Percentiles rank a stretch among this genome's conserved stretches.
Conservation (phyloP, 495 filamentous ascomycete genomes). For the Xylaria nigripes region DNA sequence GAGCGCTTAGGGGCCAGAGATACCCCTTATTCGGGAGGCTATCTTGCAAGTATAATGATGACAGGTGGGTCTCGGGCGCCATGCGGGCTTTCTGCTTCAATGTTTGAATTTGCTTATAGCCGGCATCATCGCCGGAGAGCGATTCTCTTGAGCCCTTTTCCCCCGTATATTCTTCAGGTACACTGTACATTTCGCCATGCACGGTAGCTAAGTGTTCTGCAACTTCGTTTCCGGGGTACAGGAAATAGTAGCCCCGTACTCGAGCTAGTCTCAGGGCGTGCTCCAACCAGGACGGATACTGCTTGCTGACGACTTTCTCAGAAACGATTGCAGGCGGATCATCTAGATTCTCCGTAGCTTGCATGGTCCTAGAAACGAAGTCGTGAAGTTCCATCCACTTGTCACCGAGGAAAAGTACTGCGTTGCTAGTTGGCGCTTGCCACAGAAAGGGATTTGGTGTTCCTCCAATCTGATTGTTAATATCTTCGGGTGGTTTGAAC, state of each 20-base stretch:
- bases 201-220: conserved; percentile 51
- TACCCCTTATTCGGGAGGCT: conserved; percentile 29
- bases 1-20: conserved; percentile 28
- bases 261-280: conserved; percentile 64
- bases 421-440: conserved; percentile 74
- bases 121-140: conserved; percentile 14
- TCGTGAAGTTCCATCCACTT: conserved; percentile 76
- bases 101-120: conserved; percentile 21
- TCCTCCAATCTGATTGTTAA: conserved; percentile 15
- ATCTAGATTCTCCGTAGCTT: conserved; percentile 28
- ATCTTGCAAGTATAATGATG: conserved; percentile 28
- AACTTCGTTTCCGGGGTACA: conserved; percentile 57
- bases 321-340: conserved; percentile 27
- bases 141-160: conserved; percentile 8
- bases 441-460: conserved; percentile 57
- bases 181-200: conserved; percentile 62
- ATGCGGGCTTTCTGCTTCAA: conserved; percentile 14
- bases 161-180: conserved; percentile 57
- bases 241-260: conserved; percentile 60
- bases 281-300: conserved; percentile 70
- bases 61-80: conserved; percentile 22
- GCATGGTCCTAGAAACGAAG: conserved; percentile 54
- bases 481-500: conserved; percentile 19
- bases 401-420: conserved; percentile 70
- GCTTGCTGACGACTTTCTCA: conserved; percentile 47